phyloP scores from a whole-genome alignment of 768 basidiomycete species.

The Lyophyllum semitale region DNA sequence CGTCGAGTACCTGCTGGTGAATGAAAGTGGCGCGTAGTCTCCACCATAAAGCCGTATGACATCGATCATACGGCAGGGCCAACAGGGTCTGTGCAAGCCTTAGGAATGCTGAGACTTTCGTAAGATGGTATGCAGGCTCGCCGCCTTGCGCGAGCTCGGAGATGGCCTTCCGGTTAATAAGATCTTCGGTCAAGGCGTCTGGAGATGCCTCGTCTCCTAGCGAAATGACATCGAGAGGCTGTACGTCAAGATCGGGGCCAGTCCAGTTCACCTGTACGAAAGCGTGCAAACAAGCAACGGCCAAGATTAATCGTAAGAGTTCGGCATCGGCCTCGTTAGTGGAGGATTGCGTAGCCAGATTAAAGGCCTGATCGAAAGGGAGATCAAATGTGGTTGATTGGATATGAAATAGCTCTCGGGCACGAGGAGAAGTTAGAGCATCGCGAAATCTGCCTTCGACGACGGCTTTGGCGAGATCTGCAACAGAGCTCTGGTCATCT shows the following conservation, averaged over 20 bases:
- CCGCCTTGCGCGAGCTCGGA: constrained; percentile 81
- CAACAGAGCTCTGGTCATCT: constrained; percentile 19
- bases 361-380: constrained; percentile 40
- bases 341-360: constrained; percentile 17
- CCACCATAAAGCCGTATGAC: constrained; percentile 76
- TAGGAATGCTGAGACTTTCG: constrained; percentile 67
- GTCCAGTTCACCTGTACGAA: constrained; percentile 98
- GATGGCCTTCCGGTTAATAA: constrained; percentile 66
- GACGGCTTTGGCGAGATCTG: constrained; percentile 53
- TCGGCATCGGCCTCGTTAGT: constrained; percentile 40
- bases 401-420: constrained; percentile 39
- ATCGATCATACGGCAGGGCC: constrained; percentile 46
- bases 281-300: constrained; percentile 80
- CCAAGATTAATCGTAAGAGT: constrained; percentile 60
- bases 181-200: constrained; percentile 40
- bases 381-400: constrained; percentile 27
- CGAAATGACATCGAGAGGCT: constrained; percentile 42
- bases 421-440: constrained; percentile 47
- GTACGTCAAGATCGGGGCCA: constrained; percentile 79
- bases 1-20: constrained; percentile 84
- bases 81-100: constrained; percentile 76
- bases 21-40: constrained; percentile 68
- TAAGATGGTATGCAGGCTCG: constrained; percentile 95
- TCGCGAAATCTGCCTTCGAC: constrained; percentile 61
- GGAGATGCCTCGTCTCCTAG: constrained; percentile 22